Evolutionary conservation across 2,329 filamentous ascomycete genomes (phyloP).

Genomic region (Talaromyces sp.): DNA sequence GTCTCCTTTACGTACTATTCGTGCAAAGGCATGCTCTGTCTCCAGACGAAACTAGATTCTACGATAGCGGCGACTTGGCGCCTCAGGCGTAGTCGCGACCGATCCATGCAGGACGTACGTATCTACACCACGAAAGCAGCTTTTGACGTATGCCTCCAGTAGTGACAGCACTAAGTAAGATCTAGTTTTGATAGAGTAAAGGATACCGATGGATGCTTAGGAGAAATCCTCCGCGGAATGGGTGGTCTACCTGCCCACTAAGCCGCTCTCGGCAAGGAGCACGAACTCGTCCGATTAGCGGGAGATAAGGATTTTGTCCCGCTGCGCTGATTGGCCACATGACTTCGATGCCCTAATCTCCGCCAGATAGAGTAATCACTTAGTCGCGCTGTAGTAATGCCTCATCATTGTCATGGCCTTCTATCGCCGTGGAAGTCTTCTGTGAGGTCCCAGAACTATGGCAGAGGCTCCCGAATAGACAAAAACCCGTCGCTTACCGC

Average conservation of each 20-base stretch:
- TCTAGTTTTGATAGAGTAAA: neutral
- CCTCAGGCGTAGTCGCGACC: neutral
- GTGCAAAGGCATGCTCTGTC: neutral
- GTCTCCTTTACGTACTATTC: neutral
- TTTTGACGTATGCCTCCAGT: neutral
- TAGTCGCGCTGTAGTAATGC: neutral
- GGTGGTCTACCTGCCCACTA: neutral
- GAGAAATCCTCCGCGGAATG: constrained; percentile 14
- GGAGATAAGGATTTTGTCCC: neutral
- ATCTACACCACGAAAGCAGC: neutral
- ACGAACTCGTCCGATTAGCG: neutral
- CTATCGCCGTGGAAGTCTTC: neutral
- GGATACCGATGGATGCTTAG: neutral
- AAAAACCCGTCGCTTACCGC: neutral
- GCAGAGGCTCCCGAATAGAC: neutral
- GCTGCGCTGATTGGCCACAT: neutral
- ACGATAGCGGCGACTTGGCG: neutral
- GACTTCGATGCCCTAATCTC: neutral
- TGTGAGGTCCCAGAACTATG: neutral
- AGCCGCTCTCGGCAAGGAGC: neutral
- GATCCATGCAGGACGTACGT: neutral
- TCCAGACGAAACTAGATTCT: neutral
- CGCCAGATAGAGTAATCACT: constrained; percentile 1
- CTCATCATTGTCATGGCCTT: neutral
- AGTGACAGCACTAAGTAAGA: neutral